Evolutionary conservation across 1,284 basidiomycete species (phyloP).

Genomic region (Ganoderma boninense): DNA sequence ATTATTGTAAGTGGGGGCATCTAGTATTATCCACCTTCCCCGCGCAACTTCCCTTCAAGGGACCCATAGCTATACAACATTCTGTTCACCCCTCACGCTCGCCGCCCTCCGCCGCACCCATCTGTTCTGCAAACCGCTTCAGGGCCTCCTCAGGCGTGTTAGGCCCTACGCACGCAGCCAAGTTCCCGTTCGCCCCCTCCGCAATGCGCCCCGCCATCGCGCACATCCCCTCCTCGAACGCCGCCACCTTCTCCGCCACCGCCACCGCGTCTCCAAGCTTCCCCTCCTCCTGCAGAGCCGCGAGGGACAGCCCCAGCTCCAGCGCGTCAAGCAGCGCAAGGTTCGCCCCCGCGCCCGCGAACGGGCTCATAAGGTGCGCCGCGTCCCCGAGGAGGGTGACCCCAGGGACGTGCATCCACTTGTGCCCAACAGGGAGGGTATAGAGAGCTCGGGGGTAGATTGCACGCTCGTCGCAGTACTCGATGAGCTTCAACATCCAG

Average conservation of each 20-base stretch:
- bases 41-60: no score
- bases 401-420: slow-evolving; percentile 14
- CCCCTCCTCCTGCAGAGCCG: not conserved
- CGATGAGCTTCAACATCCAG: slow-evolving; percentile 16
- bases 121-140: no score
- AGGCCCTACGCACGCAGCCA: no score
- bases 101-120: no score
- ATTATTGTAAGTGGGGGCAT: no score
- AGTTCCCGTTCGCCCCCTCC: no score
- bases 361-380: slow-evolving; percentile 56
- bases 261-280: not conserved
- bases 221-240: slow-evolving; percentile 8
- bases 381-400: slow-evolving; percentile 51
- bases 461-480: slow-evolving; percentile 11
- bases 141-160: no score
- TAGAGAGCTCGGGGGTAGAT: slow-evolving; percentile 14
- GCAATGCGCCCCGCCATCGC: slow-evolving; percentile 32
- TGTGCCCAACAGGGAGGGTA: slow-evolving; percentile 15
- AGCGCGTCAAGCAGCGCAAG: slow-evolving; percentile 40
- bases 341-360: slow-evolving; percentile 56
- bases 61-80: no score
- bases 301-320: slow-evolving; percentile 34
- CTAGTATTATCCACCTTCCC: no score
- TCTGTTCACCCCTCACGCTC: no score
- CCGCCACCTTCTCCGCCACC: slow-evolving; percentile 8